These are phyloP conservation scores for Fusarium cyanostomum DNA, from an alignment of 2,329 filamentous ascomycete genomes.

Conservation along the genomic window DNA sequence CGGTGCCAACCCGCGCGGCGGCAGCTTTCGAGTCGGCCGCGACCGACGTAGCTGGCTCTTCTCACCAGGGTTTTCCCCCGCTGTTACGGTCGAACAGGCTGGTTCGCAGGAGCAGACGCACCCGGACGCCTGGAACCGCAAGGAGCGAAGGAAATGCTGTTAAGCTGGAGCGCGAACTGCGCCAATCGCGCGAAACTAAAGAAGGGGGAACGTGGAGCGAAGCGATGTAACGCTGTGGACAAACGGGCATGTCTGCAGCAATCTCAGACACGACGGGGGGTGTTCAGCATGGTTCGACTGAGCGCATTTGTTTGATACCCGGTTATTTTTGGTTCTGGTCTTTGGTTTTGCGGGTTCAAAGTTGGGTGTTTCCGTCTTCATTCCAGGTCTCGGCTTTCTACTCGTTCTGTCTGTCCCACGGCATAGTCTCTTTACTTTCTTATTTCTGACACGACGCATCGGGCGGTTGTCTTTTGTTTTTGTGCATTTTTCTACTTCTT, in stretches of 20 bases:
- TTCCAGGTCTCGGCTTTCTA: constrained; percentile 12
- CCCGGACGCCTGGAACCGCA: constrained; percentile 31
- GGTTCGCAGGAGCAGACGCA: constrained; percentile 45
- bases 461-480: constrained; percentile 20
- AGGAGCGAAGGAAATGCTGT: constrained; percentile 45
- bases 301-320: constrained; percentile 43
- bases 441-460: constrained; percentile 22
- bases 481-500: constrained; percentile 7
- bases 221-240: constrained; percentile 12
- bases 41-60: constrained; percentile 70
- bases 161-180: constrained; percentile 18
- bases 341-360: constrained; percentile 30
- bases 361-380: constrained; percentile 22
- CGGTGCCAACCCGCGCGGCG: constrained; percentile 54
- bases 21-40: constrained; percentile 66
- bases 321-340: constrained; percentile 22
- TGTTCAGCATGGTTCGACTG: constrained; percentile 30
- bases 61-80: constrained; percentile 62
- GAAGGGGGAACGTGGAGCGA: constrained; percentile 1
- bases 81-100: constrained; percentile 58
- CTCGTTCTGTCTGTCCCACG: constrained; percentile 5
- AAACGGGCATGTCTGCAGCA: constrained; percentile 13
- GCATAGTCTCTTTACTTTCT: constrained; percentile 9
- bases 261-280: constrained; percentile 19
- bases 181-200: neutral